These are phyloP conservation scores for Metschnikowia corniflorae DNA, from an alignment of 805 yeast species.

Conservation along the genomic window DNA sequence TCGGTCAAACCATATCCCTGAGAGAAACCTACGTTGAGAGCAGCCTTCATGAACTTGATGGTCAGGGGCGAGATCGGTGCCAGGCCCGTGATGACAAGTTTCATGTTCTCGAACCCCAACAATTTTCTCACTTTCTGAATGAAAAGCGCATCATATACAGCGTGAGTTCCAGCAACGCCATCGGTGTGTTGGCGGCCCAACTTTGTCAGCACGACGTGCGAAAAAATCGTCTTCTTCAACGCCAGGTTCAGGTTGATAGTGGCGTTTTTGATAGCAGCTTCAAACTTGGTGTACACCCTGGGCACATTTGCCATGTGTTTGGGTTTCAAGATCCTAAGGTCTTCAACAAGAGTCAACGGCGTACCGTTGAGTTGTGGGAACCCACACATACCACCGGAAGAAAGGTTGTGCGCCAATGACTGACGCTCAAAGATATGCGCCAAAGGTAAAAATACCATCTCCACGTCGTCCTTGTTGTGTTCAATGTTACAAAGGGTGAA, in stretches of 20 bases:
- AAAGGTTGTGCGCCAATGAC: conserved; percentile 19
- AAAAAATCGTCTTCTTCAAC: conserved; percentile 17
- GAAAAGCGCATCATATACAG: conserved; percentile 16
- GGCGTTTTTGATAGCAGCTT: conserved; percentile 24
- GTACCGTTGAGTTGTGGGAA: conserved; percentile 24
- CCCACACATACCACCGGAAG: conserved; percentile 25
- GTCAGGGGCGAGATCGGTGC: conserved; percentile 70
- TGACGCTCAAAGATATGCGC: conserved; percentile 38
- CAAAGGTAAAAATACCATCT: conserved; percentile 29
- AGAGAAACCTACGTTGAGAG: conserved; percentile 51
- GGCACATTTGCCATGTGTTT: conserved; percentile 25
- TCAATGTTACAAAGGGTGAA: conserved; percentile 15
- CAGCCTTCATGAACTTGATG: conserved; percentile 56
- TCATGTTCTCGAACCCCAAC: conserved; percentile 34
- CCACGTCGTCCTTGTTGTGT: conserved; percentile 11
- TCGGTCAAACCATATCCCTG: conserved; percentile 81
- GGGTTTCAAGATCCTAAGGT: conserved; percentile 24
- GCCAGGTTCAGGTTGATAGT: conserved; percentile 21
- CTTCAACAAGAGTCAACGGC: conserved; percentile 24
- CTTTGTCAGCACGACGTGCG: conserved; percentile 20
- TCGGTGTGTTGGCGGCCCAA: conserved; percentile 16
- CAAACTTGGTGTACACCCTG: conserved; percentile 25
- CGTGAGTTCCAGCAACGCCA: conserved; percentile 20
- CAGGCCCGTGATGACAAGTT: conserved; percentile 43
- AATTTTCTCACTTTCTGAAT: conserved; percentile 20